phyloP scores from a whole-genome alignment of 176 grass and related monocot genomes.

The Coix lacrymajobi region DNA sequence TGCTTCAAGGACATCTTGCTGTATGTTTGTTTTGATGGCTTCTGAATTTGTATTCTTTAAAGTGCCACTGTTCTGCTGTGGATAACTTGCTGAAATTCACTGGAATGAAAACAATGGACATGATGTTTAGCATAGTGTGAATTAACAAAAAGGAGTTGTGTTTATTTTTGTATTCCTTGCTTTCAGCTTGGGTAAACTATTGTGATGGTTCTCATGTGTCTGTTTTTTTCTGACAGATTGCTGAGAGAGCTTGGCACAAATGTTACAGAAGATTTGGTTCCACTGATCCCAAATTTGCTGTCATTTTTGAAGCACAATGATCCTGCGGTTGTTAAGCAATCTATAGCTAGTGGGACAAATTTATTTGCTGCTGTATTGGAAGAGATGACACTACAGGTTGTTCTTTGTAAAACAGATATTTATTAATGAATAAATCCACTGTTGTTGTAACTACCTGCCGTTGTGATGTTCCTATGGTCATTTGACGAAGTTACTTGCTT shows the following conservation, averaged over 20 bases:
- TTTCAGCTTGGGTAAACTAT: background rate
- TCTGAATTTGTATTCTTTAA: background rate
- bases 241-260: conserved; percentile 67
- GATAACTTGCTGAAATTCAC: background rate
- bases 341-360: conserved; percentile 95
- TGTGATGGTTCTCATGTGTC: conserved; percentile 31
- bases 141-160: background rate
- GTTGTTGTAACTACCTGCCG: conserved; percentile 51
- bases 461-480: conserved; percentile 43
- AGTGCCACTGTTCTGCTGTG: background rate
- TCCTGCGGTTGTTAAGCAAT: conserved; percentile 75
- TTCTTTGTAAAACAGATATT: conserved; percentile 87
- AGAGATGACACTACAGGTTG: conserved; percentile 99
- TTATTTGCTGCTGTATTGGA: conserved; percentile 98
- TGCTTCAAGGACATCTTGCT: background rate
- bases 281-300: conserved; percentile 94
- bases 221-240: conserved; percentile 67
- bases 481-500: conserved; percentile 44
- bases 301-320: conserved; percentile 82
- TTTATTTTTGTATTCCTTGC: conserved; percentile 11
- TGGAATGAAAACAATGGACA: background rate
- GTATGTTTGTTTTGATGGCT: background rate
- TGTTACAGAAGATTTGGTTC: conserved; percentile 74
- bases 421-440: conserved; percentile 61
- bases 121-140: background rate